Evolutionary conservation across 768 basidiomycete genomes (phyloP), one percentile per base, ranked within the genome.

Genomic region (Rhodotorula babjevae): DNA sequence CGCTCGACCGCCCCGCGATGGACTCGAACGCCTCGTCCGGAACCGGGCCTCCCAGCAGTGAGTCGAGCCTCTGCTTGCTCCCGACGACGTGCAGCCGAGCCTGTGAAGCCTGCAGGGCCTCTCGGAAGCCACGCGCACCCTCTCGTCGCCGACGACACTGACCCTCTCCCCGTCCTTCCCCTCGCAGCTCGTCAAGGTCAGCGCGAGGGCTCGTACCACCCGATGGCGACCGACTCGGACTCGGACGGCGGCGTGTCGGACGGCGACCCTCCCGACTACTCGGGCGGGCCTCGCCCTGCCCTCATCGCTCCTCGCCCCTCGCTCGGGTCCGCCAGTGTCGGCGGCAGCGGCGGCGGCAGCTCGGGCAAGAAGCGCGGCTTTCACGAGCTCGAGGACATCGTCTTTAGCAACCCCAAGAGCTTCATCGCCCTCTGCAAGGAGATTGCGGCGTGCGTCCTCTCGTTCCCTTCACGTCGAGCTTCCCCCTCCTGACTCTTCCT

Each of bases 321-420:
- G 27, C 53, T 31, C 33, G 49, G 23, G 21, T 0, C 31, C 15
- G 33, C 49, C n/a, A 14, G 31, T 6, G 31, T 18, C 47, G 5
- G 36, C 36, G 36, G 36, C 36, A 36, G 36, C 36, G 36, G 36
- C 36, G 36, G 36, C 36, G 36, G 36, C 36, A 36, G 36, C 36
- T 36, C 36, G 36, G 36, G 10, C 21, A 18, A 27, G 14, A 71
- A 70, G 63, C 58, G 73, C 23, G 29, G n/a, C 10, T 75, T 66
- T 33, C 65, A 72, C 3, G 74, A 75, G 42, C 69, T 75, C 67
- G 74, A 75, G n/a, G 74, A 69, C 57, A 72, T 72, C 29, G 46
- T 66, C 29, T 75, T 75, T 23, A 60, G 65, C 21, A 63, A 71
- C 52, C 74, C 70, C 27, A 63, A 44, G 40, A 63, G 55, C 36